phyloP scores from a whole-genome alignment of 768 basidiomycete species.

The Xerocomus brunneocitrinus region DNA sequence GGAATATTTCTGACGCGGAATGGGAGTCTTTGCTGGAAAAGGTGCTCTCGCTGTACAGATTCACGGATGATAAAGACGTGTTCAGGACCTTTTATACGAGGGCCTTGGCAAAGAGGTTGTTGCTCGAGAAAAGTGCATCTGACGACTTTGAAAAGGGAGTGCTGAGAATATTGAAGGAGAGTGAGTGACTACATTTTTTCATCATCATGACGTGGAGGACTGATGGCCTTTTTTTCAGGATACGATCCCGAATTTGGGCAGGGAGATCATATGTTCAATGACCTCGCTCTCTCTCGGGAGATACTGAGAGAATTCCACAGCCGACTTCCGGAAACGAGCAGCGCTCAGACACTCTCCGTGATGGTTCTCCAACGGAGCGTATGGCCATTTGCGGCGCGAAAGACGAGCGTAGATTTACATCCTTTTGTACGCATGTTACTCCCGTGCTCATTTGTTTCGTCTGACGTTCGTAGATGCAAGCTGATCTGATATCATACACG shows the following conservation, averaged over 20 bases:
- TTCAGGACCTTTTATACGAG: slow-evolving; percentile 92
- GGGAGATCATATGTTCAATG: slow-evolving; percentile 95
- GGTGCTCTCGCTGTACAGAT: slow-evolving; percentile 73
- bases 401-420: slow-evolving; percentile 50
- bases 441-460: background rate
- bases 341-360: slow-evolving; percentile 53
- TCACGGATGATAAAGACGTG: slow-evolving; percentile 89
- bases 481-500: slow-evolving; percentile 57
- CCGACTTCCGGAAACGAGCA: slow-evolving; percentile 36
- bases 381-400: slow-evolving; percentile 73
- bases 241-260: slow-evolving; percentile 95
- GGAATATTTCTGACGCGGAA: slow-evolving; percentile 53
- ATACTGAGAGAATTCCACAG: slow-evolving; percentile 61
- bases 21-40: slow-evolving; percentile 63
- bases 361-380: slow-evolving; percentile 85
- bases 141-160: slow-evolving; percentile 84
- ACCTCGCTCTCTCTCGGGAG: slow-evolving; percentile 74
- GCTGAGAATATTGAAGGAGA: slow-evolving; percentile 79
- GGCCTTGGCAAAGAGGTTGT: slow-evolving; percentile 77
- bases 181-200: slow-evolving; percentile 37
- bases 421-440: slow-evolving; percentile 37
- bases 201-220: background rate
- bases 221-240: slow-evolving; percentile 43
- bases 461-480: slow-evolving; percentile 57
- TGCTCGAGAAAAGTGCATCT: slow-evolving; percentile 80